Evolutionary conservation across 2,329 filamentous ascomycete genomes (phyloP).

Genomic region (Leptographium wingfieldii): DNA sequence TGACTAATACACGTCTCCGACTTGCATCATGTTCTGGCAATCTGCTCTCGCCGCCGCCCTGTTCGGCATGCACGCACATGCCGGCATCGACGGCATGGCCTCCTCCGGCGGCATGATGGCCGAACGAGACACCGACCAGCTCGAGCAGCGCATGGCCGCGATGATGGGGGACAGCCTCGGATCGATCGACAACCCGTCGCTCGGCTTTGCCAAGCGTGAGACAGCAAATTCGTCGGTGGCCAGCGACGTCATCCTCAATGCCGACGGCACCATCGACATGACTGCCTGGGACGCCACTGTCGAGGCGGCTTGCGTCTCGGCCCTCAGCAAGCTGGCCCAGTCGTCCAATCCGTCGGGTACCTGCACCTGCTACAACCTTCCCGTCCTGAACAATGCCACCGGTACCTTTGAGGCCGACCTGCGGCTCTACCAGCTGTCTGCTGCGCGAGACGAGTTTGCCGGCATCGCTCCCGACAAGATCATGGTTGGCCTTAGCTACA

Average conservation of each 20-base stretch:
- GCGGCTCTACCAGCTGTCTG: slow-evolving; percentile 57
- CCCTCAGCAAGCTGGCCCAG: slow-evolving; percentile 40
- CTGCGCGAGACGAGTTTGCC: slow-evolving; percentile 40
- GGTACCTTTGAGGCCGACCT: slow-evolving; percentile 69
- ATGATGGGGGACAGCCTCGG: slow-evolving; percentile 10
- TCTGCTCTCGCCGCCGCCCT: slow-evolving; percentile 21
- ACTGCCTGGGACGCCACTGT: slow-evolving; percentile 44
- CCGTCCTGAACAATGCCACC: slow-evolving; percentile 51
- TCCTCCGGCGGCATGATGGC: slow-evolving; percentile 14
- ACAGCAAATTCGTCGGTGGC: slow-evolving; percentile 5
- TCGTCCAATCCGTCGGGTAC: slow-evolving; percentile 64
- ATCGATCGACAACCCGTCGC: slow-evolving; percentile 6
- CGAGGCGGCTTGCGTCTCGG: slow-evolving; percentile 43
- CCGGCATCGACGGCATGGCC: slow-evolving; percentile 18
- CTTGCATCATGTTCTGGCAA: slow-evolving; percentile 24
- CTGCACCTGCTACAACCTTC: slow-evolving; percentile 73
- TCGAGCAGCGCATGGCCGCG: slow-evolving; percentile 20
- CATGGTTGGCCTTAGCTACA: slow-evolving; percentile 40
- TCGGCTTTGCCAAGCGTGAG: slow-evolving; percentile 11
- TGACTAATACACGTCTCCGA: neutral
- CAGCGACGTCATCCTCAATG: slow-evolving; percentile 20
- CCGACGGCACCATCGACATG: slow-evolving; percentile 36
- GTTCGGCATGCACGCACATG: slow-evolving; percentile 23
- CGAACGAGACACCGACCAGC: slow-evolving; percentile 12
- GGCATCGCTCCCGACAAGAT: slow-evolving; percentile 39